Evolutionary conservation across 345 rosid species (phyloP), one percentile per base, ranked within the genome.

Genomic region (Linum usitatissimum): DNA sequence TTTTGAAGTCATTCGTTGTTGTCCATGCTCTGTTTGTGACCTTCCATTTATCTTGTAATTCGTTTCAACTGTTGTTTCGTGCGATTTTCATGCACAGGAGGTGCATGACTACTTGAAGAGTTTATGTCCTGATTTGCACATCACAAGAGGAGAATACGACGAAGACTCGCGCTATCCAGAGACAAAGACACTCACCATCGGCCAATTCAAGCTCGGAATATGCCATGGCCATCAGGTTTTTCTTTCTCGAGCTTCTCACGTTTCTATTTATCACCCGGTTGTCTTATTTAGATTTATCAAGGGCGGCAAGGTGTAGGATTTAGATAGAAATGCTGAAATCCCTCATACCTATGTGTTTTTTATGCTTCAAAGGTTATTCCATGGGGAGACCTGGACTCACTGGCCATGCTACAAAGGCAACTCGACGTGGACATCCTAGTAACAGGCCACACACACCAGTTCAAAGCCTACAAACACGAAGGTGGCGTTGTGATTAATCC

Each of bases 141-240:
- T 86, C 69, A 70, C 84, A 53, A 80, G 87, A 63, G 96, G 98
- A 55, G 96, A 88, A 71, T 91, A 82, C 68, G 98, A 91, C 23
- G 93, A 91, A 68, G 96, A 91, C 54, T 69, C 81, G 5, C 77
- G 82, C 30, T 91, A 88, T 70, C 95, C 96, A 2, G 98, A 91
- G 83, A 85, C 78, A 64, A 86, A 88, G 66, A 88, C 82, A 57
- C 72, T 91, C 65, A 91, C 95, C 13, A 89, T 91, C 58, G 98
- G 98, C 8, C 98, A 91, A 66, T 91, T 88, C 80, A 91, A 89
- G 83, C 73, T 91, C 42, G 98, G 98, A 54, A 65, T 91, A 2
- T 91, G 96, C 76, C 98, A 91, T 13, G 98, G 96, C 51, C 98
- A 89, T 74, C 96, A 91, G 98, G 98, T 89, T 4, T 68, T 60